A percentile compares a stretch with the other conserved stretches of the same genome.
Evolutionary conservation across 208 protist species (phyloP).

Genomic region (Leishmania tarentolae): DNA sequence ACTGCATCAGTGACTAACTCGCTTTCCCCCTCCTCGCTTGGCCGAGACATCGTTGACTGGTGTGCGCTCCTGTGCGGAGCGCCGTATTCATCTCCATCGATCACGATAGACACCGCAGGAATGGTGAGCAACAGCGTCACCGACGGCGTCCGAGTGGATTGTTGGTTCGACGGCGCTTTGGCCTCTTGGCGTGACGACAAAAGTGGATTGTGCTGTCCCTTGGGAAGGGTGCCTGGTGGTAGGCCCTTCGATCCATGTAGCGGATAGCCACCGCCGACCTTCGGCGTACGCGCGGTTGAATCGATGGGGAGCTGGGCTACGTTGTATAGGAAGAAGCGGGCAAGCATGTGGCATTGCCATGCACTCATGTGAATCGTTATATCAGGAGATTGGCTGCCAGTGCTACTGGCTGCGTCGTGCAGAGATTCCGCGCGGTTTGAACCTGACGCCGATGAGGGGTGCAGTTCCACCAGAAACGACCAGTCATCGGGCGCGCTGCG

Average conservation of each 20-base stretch:
- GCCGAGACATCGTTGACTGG: background rate
- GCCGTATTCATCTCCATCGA: background rate
- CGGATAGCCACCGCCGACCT: background rate
- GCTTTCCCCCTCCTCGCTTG: background rate
- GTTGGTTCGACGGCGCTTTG: background rate
- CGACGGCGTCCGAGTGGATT: background rate
- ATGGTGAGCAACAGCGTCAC: constrained; percentile 10
- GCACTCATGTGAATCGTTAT: constrained; percentile 6
- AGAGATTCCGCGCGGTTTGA: background rate
- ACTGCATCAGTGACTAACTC: background rate
- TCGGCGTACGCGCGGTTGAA: background rate
- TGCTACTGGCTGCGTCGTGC: background rate
- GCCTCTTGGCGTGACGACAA: background rate
- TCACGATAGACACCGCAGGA: background rate
- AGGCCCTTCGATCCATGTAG: background rate
- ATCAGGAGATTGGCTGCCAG: background rate
- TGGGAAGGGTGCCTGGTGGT: too few relatives aligned
- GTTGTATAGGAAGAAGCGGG: constrained; percentile 13
- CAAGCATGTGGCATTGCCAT: constrained; percentile 14
- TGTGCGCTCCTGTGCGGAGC: background rate
- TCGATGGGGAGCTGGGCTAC: constrained; percentile 10
- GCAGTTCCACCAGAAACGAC: constrained; percentile 17
- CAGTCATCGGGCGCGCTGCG: constrained; percentile 3
- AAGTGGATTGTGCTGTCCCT: background rate
- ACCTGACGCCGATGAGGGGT: background rate